phyloP scores from a whole-genome alignment of 2,329 filamentous ascomycete genomes.

The Microascus cirrosus region DNA sequence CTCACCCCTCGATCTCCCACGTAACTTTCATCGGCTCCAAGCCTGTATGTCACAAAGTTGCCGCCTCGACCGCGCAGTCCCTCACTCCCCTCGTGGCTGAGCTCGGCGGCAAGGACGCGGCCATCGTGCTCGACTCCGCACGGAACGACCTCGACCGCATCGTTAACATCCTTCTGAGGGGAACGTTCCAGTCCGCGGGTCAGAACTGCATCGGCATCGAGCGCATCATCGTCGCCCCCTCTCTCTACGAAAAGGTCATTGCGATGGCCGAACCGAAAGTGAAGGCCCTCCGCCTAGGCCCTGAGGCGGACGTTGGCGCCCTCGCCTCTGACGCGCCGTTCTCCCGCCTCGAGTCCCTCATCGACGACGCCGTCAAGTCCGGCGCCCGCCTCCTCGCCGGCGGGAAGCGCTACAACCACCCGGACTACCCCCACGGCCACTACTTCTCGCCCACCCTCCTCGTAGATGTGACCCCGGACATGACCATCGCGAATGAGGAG shows the following conservation, averaged over 20 bases:
- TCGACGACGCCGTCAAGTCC: constrained; percentile 63
- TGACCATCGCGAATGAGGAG: constrained; percentile 83
- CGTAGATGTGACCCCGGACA: constrained; percentile 73
- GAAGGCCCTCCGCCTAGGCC: constrained; percentile 63
- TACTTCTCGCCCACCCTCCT: constrained; percentile 91
- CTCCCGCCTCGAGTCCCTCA: constrained; percentile 60
- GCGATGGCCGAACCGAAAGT: constrained; percentile 63
- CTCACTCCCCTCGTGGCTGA: constrained; percentile 87
- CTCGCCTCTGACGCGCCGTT: constrained; percentile 77
- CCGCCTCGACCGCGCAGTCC: constrained; percentile 69
- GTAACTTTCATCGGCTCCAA: constrained; percentile 94
- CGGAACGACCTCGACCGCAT: constrained; percentile 56
- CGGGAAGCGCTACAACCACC: constrained; percentile 61
- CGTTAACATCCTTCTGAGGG: constrained; percentile 74
- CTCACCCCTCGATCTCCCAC: constrained; percentile 73
- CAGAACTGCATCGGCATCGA: constrained; percentile 99
- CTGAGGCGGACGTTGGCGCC: constrained; percentile 72
- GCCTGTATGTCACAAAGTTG: constrained; percentile 78
- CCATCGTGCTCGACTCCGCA: constrained; percentile 76
- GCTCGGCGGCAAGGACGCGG: constrained; percentile 89
- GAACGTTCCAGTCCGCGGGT: constrained; percentile 87
- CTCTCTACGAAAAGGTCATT: constrained; percentile 65
- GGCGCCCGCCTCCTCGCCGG: constrained; percentile 77
- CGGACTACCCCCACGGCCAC: constrained; percentile 64
- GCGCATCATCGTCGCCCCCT: constrained; percentile 71